Percentiles rank a stretch among this genome's conserved stretches.
phyloP scores from a whole-genome alignment of 129 eudicot species.

The Tagetes patula region DNA sequence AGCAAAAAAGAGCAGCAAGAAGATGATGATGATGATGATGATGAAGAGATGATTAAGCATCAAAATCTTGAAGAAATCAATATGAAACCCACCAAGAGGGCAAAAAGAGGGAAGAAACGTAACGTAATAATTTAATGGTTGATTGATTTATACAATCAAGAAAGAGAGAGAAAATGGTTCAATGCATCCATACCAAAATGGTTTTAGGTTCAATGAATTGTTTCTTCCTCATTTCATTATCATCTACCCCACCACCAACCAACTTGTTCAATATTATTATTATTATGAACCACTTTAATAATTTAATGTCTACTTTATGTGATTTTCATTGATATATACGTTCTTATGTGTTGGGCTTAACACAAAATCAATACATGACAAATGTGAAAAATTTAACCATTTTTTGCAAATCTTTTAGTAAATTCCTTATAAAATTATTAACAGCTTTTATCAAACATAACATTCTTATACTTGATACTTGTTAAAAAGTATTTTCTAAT shows the following conservation, averaged over 20 bases:
- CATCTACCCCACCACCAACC: conserved; percentile 32
- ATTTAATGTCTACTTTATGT: not conserved
- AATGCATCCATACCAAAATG: conserved; percentile 47
- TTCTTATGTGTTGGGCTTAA: not conserved
- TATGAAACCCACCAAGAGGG: conserved; percentile 67
- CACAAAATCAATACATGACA: too few relatives aligned
- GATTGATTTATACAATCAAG: conserved; percentile 24
- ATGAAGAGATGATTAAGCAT: conserved; percentile 35
- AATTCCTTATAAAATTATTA: too few relatives aligned
- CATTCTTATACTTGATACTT: too few relatives aligned
- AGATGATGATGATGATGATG: conserved; percentile 14
- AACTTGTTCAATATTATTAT: not conserved
- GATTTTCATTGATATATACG: not conserved
- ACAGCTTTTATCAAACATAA: too few relatives aligned
- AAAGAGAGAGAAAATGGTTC: conserved; percentile 39
- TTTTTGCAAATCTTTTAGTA: too few relatives aligned
- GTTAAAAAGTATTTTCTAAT: too few relatives aligned
- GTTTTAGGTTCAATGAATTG: conserved; percentile 40
- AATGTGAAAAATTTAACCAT: too few relatives aligned
- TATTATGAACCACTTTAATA: not conserved
- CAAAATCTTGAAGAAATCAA: conserved; percentile 30
- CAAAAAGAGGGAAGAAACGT: conserved; percentile 46
- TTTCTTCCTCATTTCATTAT: conserved; percentile 37
- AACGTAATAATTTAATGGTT: too few relatives aligned
- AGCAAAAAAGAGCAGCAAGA: conserved; percentile 51